Evolutionary conservation across 2,329 filamentous ascomycete species (phyloP), one percentile per base, ranked within the genome.

Genomic region (Hymenoscyphus albidus): DNA sequence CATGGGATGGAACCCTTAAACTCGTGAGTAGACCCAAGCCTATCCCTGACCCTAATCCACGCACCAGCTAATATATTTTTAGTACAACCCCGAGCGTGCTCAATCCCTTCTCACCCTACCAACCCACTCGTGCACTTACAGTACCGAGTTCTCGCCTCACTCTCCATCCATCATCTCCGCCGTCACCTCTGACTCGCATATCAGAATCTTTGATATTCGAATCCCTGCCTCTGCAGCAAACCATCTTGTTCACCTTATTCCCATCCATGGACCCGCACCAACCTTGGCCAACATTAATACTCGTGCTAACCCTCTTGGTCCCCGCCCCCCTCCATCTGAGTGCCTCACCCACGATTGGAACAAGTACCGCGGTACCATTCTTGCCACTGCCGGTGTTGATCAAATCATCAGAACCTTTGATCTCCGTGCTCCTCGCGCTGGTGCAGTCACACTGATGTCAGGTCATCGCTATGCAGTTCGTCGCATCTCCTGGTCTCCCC

Each of bases 271-370:
- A 85, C 16, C 78, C 80, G 12, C 78, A 80, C 70, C 68, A 2
- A 58, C 58, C 22, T 59, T 78, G 6, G 74, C 76, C 9, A 31
- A 65, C 3, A 39, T 65, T 3, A 27, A 70, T 12, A 7, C 35
- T 7, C 35, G 35, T 35, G 35, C 22, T 3, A 70, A 72, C 68
- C 68, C 70, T 13, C 71, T 73, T 35, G 71, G 74, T 16, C 74
- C 71, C 61, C 70, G 68, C 35, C 74, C 70, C 65, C 76, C 73
- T 59, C 79, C 78, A 35, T 75, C 78, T 10, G 95, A 99, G 80
- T 87, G 92, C 44, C 84, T 99, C 39, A 97, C 93, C 0, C 95
- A 98, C 78, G 95, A 99, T 77, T 99, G 95, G 95, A 99, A 99
- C 80, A 99, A 99, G 78, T 99, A 99, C 79, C 86, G 90, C 48